Percentiles rank a stretch among this genome's conserved stretches.
Evolutionary conservation across 495 filamentous ascomycete species (phyloP).

Genomic region (Annulohypoxylon stygium): DNA sequence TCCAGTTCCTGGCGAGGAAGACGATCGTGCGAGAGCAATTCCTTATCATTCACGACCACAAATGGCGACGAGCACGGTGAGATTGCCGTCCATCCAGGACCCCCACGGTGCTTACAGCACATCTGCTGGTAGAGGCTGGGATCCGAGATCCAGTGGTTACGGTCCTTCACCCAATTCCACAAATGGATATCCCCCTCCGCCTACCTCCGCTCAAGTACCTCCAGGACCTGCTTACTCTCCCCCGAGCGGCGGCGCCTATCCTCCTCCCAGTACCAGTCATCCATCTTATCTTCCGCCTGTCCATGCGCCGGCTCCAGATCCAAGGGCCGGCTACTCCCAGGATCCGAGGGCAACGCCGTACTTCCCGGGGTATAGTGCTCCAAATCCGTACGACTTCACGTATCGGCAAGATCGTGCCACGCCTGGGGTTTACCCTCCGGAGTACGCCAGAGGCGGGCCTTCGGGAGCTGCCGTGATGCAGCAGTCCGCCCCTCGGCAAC

Average conservation of each 20-base stretch:
- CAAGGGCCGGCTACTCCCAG: conserved; percentile 38
- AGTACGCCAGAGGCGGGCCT: conserved; percentile 46
- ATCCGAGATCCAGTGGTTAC: conserved; percentile 36
- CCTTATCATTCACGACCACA: conserved; percentile 49
- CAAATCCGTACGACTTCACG: conserved; percentile 44
- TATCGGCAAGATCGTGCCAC: conserved; percentile 42
- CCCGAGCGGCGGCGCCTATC: conserved; percentile 38
- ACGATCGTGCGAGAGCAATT: conserved; percentile 56
- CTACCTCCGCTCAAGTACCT: conserved; percentile 30
- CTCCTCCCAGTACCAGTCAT: conserved; percentile 42
- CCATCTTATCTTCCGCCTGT: conserved; percentile 45
- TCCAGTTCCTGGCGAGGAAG: conserved; percentile 62
- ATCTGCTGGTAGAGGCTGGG: conserved; percentile 36
- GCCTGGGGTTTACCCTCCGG: conserved; percentile 39
- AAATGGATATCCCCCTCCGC: conserved; percentile 48
- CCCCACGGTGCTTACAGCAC: conserved; percentile 43
- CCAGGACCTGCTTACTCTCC: conserved; percentile 43
- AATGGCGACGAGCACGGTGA: conserved; percentile 51
- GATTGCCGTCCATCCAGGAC: conserved; percentile 57
- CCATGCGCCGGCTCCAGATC: conserved; percentile 40
- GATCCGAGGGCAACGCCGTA: conserved; percentile 41
- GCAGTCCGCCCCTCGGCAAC: conserved; percentile 62
- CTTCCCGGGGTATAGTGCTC: conserved; percentile 31
- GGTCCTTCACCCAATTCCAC: conserved; percentile 46
- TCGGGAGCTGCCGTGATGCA: conserved; percentile 50